A percentile compares a stretch with the other conserved stretches of the same genome.
These are phyloP conservation scores for Penicillium sp. DNA, from an alignment of 2,329 filamentous ascomycete species.

Conservation along the genomic window DNA sequence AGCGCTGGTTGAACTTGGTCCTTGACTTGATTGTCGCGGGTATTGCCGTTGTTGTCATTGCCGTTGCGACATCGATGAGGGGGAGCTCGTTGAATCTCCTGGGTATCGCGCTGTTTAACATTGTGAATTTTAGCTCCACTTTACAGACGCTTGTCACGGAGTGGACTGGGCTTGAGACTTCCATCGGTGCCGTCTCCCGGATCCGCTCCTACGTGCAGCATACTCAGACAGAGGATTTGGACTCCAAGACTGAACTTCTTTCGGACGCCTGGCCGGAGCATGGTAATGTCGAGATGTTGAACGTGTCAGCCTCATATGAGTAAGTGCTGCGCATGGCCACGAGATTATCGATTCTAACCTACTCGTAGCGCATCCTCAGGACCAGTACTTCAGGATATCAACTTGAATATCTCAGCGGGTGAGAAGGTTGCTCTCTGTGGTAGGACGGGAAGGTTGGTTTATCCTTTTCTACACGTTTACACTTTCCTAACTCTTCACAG, in stretches of 20 bases:
- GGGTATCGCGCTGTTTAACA: conserved; percentile 23
- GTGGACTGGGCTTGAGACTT: conserved; percentile 23
- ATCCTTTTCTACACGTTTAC: neutral
- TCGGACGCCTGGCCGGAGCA: conserved; percentile 37
- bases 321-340: conserved; percentile 9
- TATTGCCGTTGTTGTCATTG: conserved; percentile 23
- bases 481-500: conserved; percentile 4
- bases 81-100: conserved; percentile 12
- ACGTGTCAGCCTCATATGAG: conserved; percentile 41
- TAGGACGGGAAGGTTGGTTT: conserved; percentile 28
- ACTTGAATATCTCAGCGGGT: conserved; percentile 21
- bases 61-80: conserved; percentile 18
- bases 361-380: conserved; percentile 3
- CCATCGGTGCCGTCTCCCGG: conserved; percentile 23
- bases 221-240: conserved; percentile 40
- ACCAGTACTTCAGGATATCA: conserved; percentile 21
- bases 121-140: conserved; percentile 22
- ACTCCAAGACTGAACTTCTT: conserved; percentile 33
- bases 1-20: conserved; percentile 39
- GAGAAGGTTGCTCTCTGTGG: conserved; percentile 34
- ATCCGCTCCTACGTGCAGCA: conserved; percentile 49
- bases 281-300: conserved; percentile 38
- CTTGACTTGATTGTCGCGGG: conserved; percentile 25
- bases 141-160: conserved; percentile 15
- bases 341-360: neutral